Evolutionary conservation across 1,284 basidiomycete genomes (phyloP).

Genomic region (Puccinia polysora): DNA sequence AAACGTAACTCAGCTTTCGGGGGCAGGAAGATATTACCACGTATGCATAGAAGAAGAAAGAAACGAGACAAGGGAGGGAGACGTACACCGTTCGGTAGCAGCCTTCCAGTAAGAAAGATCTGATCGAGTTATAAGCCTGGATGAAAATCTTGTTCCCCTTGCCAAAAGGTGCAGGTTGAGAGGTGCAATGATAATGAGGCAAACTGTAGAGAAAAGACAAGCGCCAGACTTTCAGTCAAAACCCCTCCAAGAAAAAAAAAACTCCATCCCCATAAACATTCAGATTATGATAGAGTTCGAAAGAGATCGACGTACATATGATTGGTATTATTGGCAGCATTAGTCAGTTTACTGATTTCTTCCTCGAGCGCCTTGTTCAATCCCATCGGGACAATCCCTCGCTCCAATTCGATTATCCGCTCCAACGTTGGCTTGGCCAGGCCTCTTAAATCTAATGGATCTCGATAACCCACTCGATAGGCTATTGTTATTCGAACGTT

Average conservation of each 20-base stretch:
- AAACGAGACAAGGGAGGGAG: background rate
- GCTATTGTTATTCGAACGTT: constrained; percentile 51
- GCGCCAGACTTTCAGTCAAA: background rate
- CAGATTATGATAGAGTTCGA: too few relatives aligned
- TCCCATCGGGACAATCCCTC: constrained; percentile 15
- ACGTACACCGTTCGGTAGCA: constrained; percentile 59
- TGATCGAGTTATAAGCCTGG: constrained; percentile 56
- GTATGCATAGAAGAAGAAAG: background rate
- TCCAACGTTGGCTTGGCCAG: constrained; percentile 36
- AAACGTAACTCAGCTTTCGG: background rate
- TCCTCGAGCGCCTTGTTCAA: constrained; percentile 25
- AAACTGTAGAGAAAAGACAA: constrained; percentile 56
- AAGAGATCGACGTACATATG: constrained; percentile 44
- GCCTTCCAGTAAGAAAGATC: constrained; percentile 60
- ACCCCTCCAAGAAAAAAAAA: background rate
- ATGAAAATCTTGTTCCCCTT: constrained; percentile 51
- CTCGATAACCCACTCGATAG: constrained; percentile 63
- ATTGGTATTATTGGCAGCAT: constrained; percentile 40
- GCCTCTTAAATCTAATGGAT: constrained; percentile 50
- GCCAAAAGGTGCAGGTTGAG: constrained; percentile 52
- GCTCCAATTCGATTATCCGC: constrained; percentile 42
- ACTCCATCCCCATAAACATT: too few relatives aligned
- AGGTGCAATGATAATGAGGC: constrained; percentile 62
- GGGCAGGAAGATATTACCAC: background rate
- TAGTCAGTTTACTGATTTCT: constrained; percentile 26